These are phyloP conservation scores for Raphanus raphanistrum DNA, from an alignment of 345 rosid genomes.

Conservation along the genomic window DNA sequence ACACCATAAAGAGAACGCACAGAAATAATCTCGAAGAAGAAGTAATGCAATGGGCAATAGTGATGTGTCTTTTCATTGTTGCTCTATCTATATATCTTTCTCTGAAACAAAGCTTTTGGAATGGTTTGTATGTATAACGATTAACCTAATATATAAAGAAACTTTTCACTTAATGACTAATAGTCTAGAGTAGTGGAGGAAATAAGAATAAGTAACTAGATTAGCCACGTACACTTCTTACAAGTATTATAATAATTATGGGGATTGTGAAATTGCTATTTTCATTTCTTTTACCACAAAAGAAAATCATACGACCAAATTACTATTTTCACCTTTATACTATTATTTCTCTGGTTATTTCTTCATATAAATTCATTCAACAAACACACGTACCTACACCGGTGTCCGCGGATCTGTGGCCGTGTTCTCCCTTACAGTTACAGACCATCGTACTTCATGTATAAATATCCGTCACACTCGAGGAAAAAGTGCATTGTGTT, in stretches of 20 bases:
- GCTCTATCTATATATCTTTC: slow-evolving; percentile 1
- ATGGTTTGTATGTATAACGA: neutral
- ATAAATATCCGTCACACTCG: neutral
- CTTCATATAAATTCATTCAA: neutral
- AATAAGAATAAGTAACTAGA: neutral
- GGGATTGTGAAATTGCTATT: neutral
- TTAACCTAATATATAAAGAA: neutral
- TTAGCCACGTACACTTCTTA: neutral
- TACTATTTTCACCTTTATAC: neutral
- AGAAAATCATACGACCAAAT: neutral
- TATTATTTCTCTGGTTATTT: neutral
- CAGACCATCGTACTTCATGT: neutral
- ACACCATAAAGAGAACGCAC: slow-evolving; percentile 24
- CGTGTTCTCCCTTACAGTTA: neutral
- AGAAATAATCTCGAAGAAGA: neutral
- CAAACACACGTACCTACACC: neutral
- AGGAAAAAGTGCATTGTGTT: too few relatives aligned
- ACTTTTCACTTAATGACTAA: neutral
- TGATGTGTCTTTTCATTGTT: slow-evolving; percentile 11
- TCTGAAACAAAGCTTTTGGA: slow-evolving; percentile 8
- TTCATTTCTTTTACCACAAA: neutral
- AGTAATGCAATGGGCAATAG: neutral
- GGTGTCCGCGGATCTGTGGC: neutral
- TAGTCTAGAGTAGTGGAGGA: neutral
- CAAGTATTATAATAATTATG: neutral